phyloP scores from a whole-genome alignment of 495 filamentous ascomycete species.

The Sordaria brevicollis region DNA sequence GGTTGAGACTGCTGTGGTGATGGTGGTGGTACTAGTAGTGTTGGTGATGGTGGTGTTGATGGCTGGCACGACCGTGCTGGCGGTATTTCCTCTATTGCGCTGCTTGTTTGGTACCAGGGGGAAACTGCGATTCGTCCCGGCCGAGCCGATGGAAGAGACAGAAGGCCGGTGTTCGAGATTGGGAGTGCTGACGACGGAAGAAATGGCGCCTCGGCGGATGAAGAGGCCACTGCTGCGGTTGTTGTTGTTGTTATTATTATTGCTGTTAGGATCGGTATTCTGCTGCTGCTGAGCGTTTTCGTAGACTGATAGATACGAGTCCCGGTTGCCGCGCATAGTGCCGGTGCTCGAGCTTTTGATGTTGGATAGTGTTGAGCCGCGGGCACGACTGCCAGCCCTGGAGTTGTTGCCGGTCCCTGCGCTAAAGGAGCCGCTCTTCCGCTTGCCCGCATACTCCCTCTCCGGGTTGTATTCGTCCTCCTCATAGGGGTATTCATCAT shows the following conservation, averaged over 20 bases:
- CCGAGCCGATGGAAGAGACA: conserved; percentile 37
- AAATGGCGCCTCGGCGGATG: conserved; percentile 26
- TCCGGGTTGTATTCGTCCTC: conserved; percentile 14
- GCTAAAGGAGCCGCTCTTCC: conserved; percentile 21
- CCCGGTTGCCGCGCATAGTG: conserved; percentile 14
- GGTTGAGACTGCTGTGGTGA: too few relatives aligned
- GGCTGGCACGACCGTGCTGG: not conserved
- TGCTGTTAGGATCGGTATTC: not conserved
- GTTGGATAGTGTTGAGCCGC: conserved; percentile 2
- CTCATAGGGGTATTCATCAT: conserved; percentile 8
- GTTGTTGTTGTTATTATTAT: conserved; percentile 7
- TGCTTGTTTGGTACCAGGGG: conserved; percentile 34
- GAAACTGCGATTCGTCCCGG: conserved; percentile 41
- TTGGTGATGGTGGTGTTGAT: conserved; percentile 28
- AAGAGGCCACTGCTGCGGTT: conserved; percentile 11
- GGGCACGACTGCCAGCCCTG: not conserved
- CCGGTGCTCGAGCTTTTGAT: conserved; percentile 1
- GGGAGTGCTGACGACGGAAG: conserved; percentile 13
- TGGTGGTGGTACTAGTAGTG: too few relatives aligned
- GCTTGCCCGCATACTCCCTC: conserved; percentile 15
- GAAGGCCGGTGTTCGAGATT: conserved; percentile 35
- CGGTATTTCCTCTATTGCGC: conserved; percentile 18
- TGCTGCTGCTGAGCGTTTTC: too few relatives aligned
- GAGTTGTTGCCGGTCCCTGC: not conserved
- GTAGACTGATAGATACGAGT: conserved; percentile 23